A percentile compares a stretch with the other conserved stretches of the same genome.
Conservation (phyloP, 2,329 filamentous ascomycete species). For the Epichloe sibirici region DNA sequence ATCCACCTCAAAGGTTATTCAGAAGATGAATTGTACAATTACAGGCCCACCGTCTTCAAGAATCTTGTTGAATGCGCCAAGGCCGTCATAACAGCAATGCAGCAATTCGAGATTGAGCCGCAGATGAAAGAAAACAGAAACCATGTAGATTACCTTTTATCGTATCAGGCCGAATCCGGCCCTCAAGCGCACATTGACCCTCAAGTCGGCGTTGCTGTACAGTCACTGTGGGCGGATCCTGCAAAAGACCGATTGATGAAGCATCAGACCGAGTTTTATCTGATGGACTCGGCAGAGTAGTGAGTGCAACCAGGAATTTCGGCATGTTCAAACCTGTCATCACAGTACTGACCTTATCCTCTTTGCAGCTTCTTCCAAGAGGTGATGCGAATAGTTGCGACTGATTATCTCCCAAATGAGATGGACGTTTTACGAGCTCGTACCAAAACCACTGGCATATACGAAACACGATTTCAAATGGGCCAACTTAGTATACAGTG, state of each 20-base stretch:
- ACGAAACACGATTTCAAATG: slow-evolving; percentile 98
- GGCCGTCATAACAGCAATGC: slow-evolving; percentile 80
- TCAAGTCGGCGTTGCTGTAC: slow-evolving; percentile 70
- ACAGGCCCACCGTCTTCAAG: slow-evolving; percentile 95
- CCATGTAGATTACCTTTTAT: slow-evolving; percentile 66
- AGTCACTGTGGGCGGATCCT: slow-evolving; percentile 81
- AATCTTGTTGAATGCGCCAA: slow-evolving; percentile 96
- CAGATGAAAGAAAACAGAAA: slow-evolving; percentile 58
- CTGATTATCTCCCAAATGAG: slow-evolving; percentile 84
- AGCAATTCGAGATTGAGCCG: slow-evolving; percentile 78
- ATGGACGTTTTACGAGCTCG: slow-evolving; percentile 89
- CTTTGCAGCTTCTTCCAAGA: slow-evolving; percentile 81
- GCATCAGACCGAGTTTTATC: slow-evolving; percentile 93
- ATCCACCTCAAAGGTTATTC: slow-evolving; percentile 98
- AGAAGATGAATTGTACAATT: slow-evolving; percentile 83
- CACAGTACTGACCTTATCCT: neutral
- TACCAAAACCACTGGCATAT: slow-evolving; percentile 98
- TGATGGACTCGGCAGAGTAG: slow-evolving; percentile 99
- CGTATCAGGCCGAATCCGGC: slow-evolving; percentile 84
- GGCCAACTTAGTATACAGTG: slow-evolving; percentile 98
- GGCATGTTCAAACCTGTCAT: neutral
- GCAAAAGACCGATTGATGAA: slow-evolving; percentile 75
- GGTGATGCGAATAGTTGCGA: slow-evolving; percentile 67
- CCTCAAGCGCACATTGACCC: slow-evolving; percentile 74
- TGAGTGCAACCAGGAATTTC: slow-evolving; percentile 35